Evolutionary conservation across 163 green algal species (phyloP).

Genomic region (Scenedesmus sp.): DNA sequence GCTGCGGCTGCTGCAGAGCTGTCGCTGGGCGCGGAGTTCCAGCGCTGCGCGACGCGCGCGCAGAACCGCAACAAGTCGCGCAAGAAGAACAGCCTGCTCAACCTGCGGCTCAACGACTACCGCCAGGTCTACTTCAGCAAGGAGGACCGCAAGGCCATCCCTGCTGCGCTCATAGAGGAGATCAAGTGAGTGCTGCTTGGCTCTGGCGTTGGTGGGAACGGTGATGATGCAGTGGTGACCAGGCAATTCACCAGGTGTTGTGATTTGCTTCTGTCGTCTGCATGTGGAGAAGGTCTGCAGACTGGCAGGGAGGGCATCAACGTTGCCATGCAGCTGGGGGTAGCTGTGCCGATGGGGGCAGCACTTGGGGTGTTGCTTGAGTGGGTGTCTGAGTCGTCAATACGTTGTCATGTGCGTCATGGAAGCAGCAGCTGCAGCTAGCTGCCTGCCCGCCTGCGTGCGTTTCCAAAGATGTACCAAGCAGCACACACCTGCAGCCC

Average conservation of each 20-base stretch:
- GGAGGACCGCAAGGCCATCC: conserved; percentile 49
- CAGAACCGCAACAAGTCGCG: conserved; percentile 54
- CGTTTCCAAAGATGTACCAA: too few species aligned
- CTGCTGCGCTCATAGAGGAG: conserved; percentile 46
- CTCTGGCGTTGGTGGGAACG: too few species aligned
- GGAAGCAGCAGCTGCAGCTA: too few species aligned
- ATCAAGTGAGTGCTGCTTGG: too few species aligned
- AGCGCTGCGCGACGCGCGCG: conserved; percentile 56
- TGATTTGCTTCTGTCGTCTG: too few species aligned
- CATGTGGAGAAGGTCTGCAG: too few species aligned
- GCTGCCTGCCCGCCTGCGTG: too few species aligned
- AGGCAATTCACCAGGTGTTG: too few species aligned
- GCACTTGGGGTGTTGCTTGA: background rate
- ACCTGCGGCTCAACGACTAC: conserved; percentile 52
- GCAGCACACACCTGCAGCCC: too few species aligned
- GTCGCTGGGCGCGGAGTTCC: conserved; percentile 56
- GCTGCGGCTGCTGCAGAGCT: background rate
- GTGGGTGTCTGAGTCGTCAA: too few species aligned
- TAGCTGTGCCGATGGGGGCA: background rate
- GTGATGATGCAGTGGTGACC: too few species aligned
- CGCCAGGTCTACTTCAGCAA: conserved; percentile 55
- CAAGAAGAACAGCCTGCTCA: conserved; percentile 54
- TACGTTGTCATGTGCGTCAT: too few species aligned
- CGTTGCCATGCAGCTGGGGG: background rate
- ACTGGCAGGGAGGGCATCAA: background rate